Conservation (phyloP, 2,329 filamentous ascomycete genomes). For the Clarireedia sp. region DNA sequence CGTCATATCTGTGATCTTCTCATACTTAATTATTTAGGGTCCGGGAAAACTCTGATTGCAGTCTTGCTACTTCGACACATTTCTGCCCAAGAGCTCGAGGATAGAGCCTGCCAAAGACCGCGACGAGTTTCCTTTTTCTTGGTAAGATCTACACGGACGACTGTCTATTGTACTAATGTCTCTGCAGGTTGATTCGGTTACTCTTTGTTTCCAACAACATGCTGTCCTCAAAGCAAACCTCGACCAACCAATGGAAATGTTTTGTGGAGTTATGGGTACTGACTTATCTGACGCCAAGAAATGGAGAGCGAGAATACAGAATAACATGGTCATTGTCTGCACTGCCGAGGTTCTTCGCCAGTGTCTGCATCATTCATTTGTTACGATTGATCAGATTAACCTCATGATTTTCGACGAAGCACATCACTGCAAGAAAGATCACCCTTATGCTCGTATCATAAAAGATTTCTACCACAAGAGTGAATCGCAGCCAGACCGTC, state of each 20-base stretch:
- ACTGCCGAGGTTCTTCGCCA: constrained; percentile 81
- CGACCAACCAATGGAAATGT: constrained; percentile 62
- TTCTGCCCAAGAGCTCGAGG: constrained; percentile 68
- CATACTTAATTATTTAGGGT: constrained; percentile 36
- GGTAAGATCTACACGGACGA: constrained; percentile 30
- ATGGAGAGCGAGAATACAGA: constrained; percentile 49
- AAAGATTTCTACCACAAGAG: constrained; percentile 66
- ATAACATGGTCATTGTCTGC: constrained; percentile 82
- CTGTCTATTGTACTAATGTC: background rate
- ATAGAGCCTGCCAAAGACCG: constrained; percentile 49
- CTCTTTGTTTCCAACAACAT: constrained; percentile 83
- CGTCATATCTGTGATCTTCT: background rate
- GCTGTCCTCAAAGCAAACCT: constrained; percentile 76
- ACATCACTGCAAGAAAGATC: constrained; percentile 90
- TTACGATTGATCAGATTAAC: constrained; percentile 76
- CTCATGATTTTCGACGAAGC: constrained; percentile 93
- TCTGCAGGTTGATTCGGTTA: constrained; percentile 64
- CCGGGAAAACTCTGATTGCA: constrained; percentile 94
- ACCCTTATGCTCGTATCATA: constrained; percentile 84
- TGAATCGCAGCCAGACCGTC: constrained; percentile 34
- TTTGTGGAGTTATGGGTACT: constrained; percentile 62
- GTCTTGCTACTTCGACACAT: constrained; percentile 72
- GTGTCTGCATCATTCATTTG: constrained; percentile 69
- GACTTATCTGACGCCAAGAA: constrained; percentile 52
- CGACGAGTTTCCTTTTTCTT: constrained; percentile 77